phyloP scores from a whole-genome alignment of 352 stramenopile species.

The Aphanomyces stellatus region DNA sequence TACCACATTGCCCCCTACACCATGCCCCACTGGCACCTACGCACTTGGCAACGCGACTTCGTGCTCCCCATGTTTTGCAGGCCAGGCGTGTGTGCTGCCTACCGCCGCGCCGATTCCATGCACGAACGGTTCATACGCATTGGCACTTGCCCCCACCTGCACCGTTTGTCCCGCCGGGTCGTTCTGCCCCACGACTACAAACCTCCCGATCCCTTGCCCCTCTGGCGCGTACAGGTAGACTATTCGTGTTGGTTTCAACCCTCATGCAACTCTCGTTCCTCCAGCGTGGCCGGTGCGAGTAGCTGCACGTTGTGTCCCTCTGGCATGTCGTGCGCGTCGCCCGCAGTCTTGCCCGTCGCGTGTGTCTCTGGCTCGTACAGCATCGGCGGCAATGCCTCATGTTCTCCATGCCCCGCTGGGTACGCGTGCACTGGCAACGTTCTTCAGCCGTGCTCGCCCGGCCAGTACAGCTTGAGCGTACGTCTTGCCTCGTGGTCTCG shows the following conservation, averaged over 20 bases:
- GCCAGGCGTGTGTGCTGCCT: conserved; percentile 19
- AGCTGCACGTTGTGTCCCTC: conserved; percentile 1
- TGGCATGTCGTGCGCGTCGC: conserved; percentile 21
- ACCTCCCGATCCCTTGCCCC: neutral
- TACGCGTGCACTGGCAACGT: conserved; percentile 21
- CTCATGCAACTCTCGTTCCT: neutral
- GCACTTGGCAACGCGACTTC: conserved; percentile 24
- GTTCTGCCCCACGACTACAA: neutral
- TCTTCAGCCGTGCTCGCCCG: conserved; percentile 28
- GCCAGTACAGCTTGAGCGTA: conserved; percentile 42
- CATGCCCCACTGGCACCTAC: conserved; percentile 25
- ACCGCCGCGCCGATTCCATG: conserved; percentile 1
- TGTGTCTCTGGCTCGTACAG: conserved; percentile 23
- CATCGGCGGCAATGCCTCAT: conserved; percentile 2
- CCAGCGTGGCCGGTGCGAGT: neutral
- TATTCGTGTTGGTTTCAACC: neutral
- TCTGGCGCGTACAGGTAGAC: neutral
- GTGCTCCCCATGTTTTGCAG: conserved; percentile 33
- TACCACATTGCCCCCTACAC: neutral
- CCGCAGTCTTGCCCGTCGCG: neutral
- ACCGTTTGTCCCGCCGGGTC: conserved; percentile 4
- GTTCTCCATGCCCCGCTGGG: conserved; percentile 16
- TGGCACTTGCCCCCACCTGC: conserved; percentile 2
- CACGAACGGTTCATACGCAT: conserved; percentile 13
- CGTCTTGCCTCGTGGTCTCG: neutral